phyloP scores from a whole-genome alignment of 1,139 yeast species.

The Spathaspora sp. region DNA sequence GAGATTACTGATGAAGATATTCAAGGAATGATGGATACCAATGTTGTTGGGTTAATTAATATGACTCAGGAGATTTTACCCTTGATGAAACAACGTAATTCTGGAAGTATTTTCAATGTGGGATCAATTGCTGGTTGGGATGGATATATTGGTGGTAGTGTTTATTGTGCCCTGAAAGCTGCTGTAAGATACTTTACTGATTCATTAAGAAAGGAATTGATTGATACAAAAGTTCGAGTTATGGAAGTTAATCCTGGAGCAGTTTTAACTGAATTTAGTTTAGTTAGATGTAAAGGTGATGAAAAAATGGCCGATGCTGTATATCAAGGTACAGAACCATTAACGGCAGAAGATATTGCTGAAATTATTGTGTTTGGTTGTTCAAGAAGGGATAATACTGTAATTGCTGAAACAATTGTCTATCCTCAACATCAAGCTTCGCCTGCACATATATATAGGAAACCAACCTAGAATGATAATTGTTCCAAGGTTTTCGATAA shows the following conservation, averaged over 20 bases:
- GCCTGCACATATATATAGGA: conserved; percentile 48
- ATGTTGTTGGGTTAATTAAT: conserved; percentile 69
- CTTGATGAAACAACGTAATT: conserved; percentile 52
- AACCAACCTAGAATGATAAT: conserved; percentile 49
- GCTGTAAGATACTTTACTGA: conserved; percentile 49
- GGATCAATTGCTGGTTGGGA: conserved; percentile 56
- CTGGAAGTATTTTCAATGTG: conserved; percentile 49
- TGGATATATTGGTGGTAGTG: conserved; percentile 51
- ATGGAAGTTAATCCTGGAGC: conserved; percentile 54
- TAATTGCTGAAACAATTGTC: conserved; percentile 50
- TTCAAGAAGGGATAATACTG: conserved; percentile 49
- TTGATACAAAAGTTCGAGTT: conserved; percentile 46
- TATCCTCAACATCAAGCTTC: conserved; percentile 58
- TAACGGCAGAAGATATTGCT: conserved; percentile 49
- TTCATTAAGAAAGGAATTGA: conserved; percentile 47
- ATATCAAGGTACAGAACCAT: conserved; percentile 47
- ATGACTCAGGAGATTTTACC: conserved; percentile 69
- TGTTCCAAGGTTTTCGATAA: conserved; percentile 64
- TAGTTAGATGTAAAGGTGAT: conserved; percentile 49
- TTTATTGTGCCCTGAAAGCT: conserved; percentile 53
- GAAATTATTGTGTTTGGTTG: conserved; percentile 50
- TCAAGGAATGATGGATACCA: conserved; percentile 66
- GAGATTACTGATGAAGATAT: conserved; percentile 53
- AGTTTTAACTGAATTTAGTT: conserved; percentile 51
- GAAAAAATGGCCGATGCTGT: conserved; percentile 40